Percentiles rank a stretch among this genome's conserved stretches.
Evolutionary conservation across 176 grass and related monocot species (phyloP).

Genomic region (Bothriochloa decipiens): DNA sequence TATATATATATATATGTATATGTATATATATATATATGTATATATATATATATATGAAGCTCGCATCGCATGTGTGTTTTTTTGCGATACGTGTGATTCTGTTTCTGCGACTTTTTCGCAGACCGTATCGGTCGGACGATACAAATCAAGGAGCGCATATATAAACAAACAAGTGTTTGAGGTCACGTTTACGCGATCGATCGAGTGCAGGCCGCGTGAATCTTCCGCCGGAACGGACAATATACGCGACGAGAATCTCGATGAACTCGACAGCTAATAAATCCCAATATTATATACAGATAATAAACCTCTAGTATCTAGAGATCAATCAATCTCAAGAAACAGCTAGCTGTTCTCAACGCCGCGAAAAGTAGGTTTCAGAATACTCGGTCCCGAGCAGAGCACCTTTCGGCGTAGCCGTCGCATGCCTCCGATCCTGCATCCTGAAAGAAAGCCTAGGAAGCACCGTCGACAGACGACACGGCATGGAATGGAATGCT

Average conservation of each 20-base stretch:
- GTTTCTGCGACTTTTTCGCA: not conserved
- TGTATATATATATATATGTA: too few relatives aligned
- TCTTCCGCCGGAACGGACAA: not conserved
- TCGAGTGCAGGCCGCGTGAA: not conserved
- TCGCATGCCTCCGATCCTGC: not conserved
- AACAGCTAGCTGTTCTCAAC: conserved; percentile 46
- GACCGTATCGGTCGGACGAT: not conserved
- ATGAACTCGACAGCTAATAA: not conserved
- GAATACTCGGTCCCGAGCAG: not conserved
- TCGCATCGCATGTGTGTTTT: too few relatives aligned
- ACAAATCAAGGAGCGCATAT: not conserved
- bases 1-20: too few relatives aligned
- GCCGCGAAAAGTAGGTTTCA: not conserved
- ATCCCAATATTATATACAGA: not conserved
- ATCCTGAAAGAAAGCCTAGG: not conserved
- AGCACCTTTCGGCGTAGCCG: conserved; percentile 4
- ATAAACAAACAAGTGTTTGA: too few relatives aligned
- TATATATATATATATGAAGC: too few relatives aligned
- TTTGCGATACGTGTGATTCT: too few relatives aligned
- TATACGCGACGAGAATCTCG: conserved; percentile 14
- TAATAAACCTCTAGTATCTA: not conserved
- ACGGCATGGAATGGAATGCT: conserved; percentile 15
- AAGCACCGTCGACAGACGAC: conserved; percentile 10
- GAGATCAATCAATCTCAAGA: not conserved
- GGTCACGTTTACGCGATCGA: too few relatives aligned